A percentile compares a stretch with the other conserved stretches of the same genome.
Evolutionary conservation across 768 basidiomycete genomes (phyloP).

Genomic region (Suillus plorans): DNA sequence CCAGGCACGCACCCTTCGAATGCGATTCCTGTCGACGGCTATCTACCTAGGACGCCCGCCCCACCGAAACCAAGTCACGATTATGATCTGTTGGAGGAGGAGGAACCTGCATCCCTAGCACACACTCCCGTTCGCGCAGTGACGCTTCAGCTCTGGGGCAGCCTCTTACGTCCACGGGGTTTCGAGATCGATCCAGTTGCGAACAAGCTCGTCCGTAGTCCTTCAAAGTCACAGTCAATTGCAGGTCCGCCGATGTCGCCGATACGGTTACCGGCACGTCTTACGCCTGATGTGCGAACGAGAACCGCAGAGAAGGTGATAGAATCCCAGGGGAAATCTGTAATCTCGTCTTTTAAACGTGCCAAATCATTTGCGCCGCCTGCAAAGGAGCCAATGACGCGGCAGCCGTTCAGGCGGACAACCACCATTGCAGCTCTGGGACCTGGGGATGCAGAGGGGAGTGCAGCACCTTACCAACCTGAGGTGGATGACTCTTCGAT

Average conservation of each 20-base stretch:
- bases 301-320: slow-evolving; percentile 20
- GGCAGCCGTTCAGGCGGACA: slow-evolving; percentile 49
- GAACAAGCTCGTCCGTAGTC: slow-evolving; percentile 61
- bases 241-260: slow-evolving; percentile 20
- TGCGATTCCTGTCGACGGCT: slow-evolving; percentile 11
- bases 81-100: slow-evolving; percentile 42
- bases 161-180: slow-evolving; percentile 65
- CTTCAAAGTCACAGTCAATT: slow-evolving; percentile 43
- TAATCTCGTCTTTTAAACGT: slow-evolving; percentile 62
- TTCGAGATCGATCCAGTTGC: slow-evolving; percentile 48
- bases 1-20: slow-evolving; percentile 16
- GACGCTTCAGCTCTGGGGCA: slow-evolving; percentile 69
- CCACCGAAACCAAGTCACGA: slow-evolving; percentile 19
- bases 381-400: slow-evolving; percentile 23
- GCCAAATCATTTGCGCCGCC: slow-evolving; percentile 63
- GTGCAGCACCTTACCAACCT: slow-evolving; percentile 7
- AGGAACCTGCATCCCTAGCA: slow-evolving; percentile 54
- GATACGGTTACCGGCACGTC: slow-evolving; percentile 15
- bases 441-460: slow-evolving; percentile 19
- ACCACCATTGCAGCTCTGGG: slow-evolving; percentile 24
- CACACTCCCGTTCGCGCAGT: slow-evolving; percentile 51
- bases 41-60: slow-evolving; percentile 22
- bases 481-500: slow-evolving; percentile 5
- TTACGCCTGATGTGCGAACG: slow-evolving; percentile 1
- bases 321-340: slow-evolving; percentile 9